Conservation (phyloP, 768 basidiomycete species). For the Clathrus columnatus region DNA sequence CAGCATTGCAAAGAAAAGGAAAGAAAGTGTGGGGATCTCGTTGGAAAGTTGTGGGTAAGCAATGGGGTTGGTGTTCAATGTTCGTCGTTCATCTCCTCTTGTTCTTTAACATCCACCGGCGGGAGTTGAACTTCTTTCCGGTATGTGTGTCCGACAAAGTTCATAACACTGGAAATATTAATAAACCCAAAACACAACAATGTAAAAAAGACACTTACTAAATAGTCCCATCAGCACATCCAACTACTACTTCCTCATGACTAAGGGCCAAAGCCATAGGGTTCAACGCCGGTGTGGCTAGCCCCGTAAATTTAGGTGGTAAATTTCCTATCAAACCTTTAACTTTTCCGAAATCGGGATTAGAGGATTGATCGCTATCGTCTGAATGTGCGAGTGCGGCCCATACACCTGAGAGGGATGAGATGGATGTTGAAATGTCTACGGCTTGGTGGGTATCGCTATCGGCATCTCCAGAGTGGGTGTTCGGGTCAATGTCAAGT, state of each 20-base stretch:
- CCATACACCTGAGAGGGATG: conserved; percentile 71
- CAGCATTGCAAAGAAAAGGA: too few species aligned
- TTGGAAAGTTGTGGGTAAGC: too few species aligned
- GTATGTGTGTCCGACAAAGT: conserved; percentile 52
- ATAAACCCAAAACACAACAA: conserved; percentile 12
- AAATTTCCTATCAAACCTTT: conserved; percentile 55
- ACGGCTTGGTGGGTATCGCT: conserved; percentile 32
- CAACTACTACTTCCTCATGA: conserved; percentile 85
- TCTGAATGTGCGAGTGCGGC: conserved; percentile 39
- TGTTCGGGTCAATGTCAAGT: neutral
- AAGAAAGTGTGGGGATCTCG: too few species aligned
- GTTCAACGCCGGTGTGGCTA: conserved; percentile 86
- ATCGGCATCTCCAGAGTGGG: too few species aligned
- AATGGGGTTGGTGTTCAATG: too few species aligned
- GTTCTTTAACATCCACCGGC: too few species aligned
- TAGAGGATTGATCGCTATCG: conserved; percentile 1
- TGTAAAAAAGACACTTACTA: conserved; percentile 47
- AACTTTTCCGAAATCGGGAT: conserved; percentile 24
- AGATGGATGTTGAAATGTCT: conserved; percentile 57
- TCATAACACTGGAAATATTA: conserved; percentile 40
- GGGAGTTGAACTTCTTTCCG: conserved; percentile 13
- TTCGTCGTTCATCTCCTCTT: too few species aligned
- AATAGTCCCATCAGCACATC: conserved; percentile 85
- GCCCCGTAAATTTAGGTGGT: conserved; percentile 63
- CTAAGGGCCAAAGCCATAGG: conserved; percentile 92